Evolutionary conservation across 2,329 filamentous ascomycete species (phyloP).

Genomic region (Amauroascus niger): DNA sequence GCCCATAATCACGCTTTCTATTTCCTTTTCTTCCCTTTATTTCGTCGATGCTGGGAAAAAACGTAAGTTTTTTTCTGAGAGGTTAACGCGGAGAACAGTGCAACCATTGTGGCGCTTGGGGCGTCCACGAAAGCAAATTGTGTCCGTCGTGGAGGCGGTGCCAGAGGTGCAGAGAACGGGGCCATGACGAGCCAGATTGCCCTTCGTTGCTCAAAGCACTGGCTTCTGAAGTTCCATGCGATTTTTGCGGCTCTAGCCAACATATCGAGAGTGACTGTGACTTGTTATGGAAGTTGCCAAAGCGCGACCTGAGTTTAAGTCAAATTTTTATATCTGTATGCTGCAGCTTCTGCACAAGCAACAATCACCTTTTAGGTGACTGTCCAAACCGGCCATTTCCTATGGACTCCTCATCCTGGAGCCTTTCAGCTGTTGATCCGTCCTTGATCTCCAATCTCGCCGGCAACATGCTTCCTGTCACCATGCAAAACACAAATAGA

Average conservation of each 20-base stretch:
- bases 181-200: slow-evolving; percentile 48
- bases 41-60: neutral
- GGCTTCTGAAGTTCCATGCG: slow-evolving; percentile 46
- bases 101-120: slow-evolving; percentile 35
- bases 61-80: neutral
- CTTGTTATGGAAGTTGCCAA: slow-evolving; percentile 45
- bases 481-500: slow-evolving; percentile 11
- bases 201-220: slow-evolving; percentile 50
- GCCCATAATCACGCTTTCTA: neutral
- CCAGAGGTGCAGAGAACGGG: slow-evolving; percentile 52
- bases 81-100: slow-evolving; percentile 25
- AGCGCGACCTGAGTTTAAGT: slow-evolving; percentile 20
- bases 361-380: slow-evolving; percentile 37
- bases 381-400: slow-evolving; percentile 30
- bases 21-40: neutral
- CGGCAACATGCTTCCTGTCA: slow-evolving; percentile 16
- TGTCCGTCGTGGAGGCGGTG: slow-evolving; percentile 37
- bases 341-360: slow-evolving; percentile 37
- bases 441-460: slow-evolving; percentile 34
- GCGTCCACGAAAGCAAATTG: slow-evolving; percentile 31
- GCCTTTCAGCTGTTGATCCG: slow-evolving; percentile 31
- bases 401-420: slow-evolving; percentile 31
- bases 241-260: slow-evolving; percentile 46
- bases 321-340: slow-evolving; percentile 36
- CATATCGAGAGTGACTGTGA: slow-evolving; percentile 55